Evolutionary conservation across 2,329 filamentous ascomycete species (phyloP), one percentile per base, ranked within the genome.

Genomic region (Xylaria sp.): DNA sequence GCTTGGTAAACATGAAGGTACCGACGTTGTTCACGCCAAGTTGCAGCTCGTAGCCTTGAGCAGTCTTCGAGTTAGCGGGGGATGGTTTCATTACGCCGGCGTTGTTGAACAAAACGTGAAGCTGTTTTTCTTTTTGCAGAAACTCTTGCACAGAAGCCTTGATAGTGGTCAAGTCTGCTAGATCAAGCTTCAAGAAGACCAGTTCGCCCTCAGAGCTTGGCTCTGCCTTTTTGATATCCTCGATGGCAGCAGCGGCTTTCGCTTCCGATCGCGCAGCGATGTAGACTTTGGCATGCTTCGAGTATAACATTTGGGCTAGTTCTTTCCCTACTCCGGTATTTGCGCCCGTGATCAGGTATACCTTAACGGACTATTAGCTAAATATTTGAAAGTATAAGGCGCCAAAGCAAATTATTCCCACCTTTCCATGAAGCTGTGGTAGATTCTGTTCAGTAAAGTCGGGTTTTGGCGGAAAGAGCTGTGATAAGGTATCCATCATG

Each of bases 211-310:
- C 65, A 25, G 40, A 69, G 69, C 1, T 68, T 44, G 16, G 61
- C 9, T 27, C 18, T 25, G 70, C 29, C 10, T 65, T 47, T 63
- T 80, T 77, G 69, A 85, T 82, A 9, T 76, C 73, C 3, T 70
- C 65, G 60, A 85, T 84, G 1, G 82, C 81, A 2, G 65, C 71
- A 10, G 69, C 65, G 0, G 79, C 79, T 68, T 83, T 83, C 2
- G 77, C 73, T 59, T 79, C 74, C 1, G 79, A 80, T 21, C 84
- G 81, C 1, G 79, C 81, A 6, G 79, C 79, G 9, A 84, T 69
- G 71, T 83, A 85, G 50, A 85, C 80, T 57, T 78, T 82, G 40
- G 80, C 84, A 68, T 81, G 79, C 51, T 80, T 77, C 27, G 73
- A 69, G 71, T 82, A 84, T 25, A 84, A 79, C 42, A 82, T 78